Base-by-base conservation (phyloP, 2,329 filamentous ascomycete genomes). In the Aspergillus terreus region DNA sequence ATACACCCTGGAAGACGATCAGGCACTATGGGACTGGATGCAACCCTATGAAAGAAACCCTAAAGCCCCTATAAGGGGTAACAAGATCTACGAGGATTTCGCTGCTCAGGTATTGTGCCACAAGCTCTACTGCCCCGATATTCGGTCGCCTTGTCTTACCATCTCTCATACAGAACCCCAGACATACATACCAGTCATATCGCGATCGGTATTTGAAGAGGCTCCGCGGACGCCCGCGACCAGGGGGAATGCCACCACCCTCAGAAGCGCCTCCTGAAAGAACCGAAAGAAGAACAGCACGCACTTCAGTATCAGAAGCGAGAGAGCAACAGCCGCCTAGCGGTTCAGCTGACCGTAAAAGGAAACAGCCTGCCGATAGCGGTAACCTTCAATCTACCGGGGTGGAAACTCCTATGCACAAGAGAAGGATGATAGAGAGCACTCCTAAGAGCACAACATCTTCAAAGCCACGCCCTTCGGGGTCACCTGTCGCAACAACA, bases 151-250 rank as follows among this genome's bases (percentile, higher is more conserved):
- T 30, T 30, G 27, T 3, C 47, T 58, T 47, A 52, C 47, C 45
- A 38, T 36, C 32, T 41, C 27, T 51, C 11, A 36, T 32, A 2
- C 52, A 76, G 74, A 61, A 74, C 55, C 71, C 75, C 10, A 61
- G 66, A 44, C 76, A 79, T 59, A 71, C 76, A 2, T 78, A 59
- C 58, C 76, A 79, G 59, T 78, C 76, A 30, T 78, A 73, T 71
- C 70, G 76, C 32, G 68, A 75, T 59, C 71, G 76, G n/a, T 78
- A 73, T 56, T 32, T 76, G 12, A 78, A 72, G 53, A 60, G 55
- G 19, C 56, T 78, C 10, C 65, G 67, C 17, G 68, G 68, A 11
- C 63, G 53, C 7, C 63, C 65, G 33, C 68, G 69, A 2, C 72
- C 73, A 15, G 71, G 66, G 12, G 58, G 64, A 27, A 56, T 46